A percentile compares a stretch with the other conserved stretches of the same genome.
phyloP scores from a whole-genome alignment of 495 filamentous ascomycete species.

The Talaromyces ruber region DNA sequence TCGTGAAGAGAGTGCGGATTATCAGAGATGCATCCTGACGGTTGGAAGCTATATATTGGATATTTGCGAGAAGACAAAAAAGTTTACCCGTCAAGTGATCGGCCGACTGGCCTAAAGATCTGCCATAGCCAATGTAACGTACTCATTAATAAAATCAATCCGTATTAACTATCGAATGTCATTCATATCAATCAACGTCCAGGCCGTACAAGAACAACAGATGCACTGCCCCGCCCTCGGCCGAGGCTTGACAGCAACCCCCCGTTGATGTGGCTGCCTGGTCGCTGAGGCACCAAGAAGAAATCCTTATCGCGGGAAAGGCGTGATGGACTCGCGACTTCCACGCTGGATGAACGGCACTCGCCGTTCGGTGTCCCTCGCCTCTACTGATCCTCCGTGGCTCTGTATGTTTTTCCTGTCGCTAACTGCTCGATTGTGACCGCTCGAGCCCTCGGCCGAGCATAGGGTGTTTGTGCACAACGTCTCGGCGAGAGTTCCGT shows the following conservation, averaged over 20 bases:
- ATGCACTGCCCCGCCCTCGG: slow-evolving; percentile 1
- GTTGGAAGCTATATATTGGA: neutral
- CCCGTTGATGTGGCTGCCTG: neutral
- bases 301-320: neutral
- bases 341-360: neutral
- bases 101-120: neutral
- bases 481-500: too few species aligned
- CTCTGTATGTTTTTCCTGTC: neutral
- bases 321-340: neutral
- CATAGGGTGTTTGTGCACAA: neutral
- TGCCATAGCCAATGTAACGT: neutral
- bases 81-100: neutral
- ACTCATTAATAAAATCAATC: too few species aligned
- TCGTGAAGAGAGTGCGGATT: neutral
- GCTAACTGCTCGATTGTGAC: neutral
- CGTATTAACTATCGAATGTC: too few species aligned
- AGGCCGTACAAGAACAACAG: neutral
- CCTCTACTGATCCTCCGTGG: neutral
- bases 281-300: neutral
- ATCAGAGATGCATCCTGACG: neutral
- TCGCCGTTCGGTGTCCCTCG: neutral
- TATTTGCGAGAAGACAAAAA: neutral
- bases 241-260: slow-evolving; percentile 4
- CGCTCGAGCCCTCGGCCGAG: neutral
- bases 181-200: neutral